Conservation (phyloP, 2,329 filamentous ascomycete genomes). For the Fusarium foetens region DNA sequence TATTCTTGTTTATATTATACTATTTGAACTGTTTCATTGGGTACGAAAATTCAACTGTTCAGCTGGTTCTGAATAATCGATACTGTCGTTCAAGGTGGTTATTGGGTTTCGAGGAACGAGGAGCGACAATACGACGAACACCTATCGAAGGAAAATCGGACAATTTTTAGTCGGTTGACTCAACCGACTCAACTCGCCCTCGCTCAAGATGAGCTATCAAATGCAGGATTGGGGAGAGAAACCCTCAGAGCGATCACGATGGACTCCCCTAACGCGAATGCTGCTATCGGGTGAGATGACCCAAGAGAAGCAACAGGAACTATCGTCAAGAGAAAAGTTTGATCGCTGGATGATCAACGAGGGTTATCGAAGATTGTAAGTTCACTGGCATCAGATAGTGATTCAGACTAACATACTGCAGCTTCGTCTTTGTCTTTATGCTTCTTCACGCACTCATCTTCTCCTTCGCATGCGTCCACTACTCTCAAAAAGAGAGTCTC, state of each 20-base stretch:
- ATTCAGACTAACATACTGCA: not conserved
- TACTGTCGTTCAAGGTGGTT: not conserved
- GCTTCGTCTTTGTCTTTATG: constrained; percentile 81
- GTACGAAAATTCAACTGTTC: constrained; percentile 11
- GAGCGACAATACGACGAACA: not conserved
- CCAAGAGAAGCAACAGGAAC: constrained; percentile 74
- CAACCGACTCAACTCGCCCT: not conserved
- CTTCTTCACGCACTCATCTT: constrained; percentile 80
- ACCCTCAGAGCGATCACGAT: constrained; percentile 78
- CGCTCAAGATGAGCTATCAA: constrained; percentile 43
- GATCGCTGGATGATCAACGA: constrained; percentile 92
- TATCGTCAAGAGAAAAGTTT: constrained; percentile 77
- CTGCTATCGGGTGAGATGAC: constrained; percentile 85
- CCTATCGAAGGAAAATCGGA: not conserved
- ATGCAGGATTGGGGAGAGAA: constrained; percentile 45
- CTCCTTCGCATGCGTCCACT: constrained; percentile 82
- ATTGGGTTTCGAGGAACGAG: not conserved
- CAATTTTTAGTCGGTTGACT: not conserved
- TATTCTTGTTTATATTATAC: constrained; percentile 43
- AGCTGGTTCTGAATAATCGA: constrained; percentile 39
- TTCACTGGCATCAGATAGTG: constrained; percentile 31
- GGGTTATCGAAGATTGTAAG: constrained; percentile 81
- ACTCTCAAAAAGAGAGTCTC: constrained; percentile 80
- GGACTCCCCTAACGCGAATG: constrained; percentile 84
- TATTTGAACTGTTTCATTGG: constrained; percentile 4